Percentiles rank a stretch among this genome's conserved stretches.
Conservation (phyloP, 805 yeast genomes). For the Suhomyces sp. region DNA sequence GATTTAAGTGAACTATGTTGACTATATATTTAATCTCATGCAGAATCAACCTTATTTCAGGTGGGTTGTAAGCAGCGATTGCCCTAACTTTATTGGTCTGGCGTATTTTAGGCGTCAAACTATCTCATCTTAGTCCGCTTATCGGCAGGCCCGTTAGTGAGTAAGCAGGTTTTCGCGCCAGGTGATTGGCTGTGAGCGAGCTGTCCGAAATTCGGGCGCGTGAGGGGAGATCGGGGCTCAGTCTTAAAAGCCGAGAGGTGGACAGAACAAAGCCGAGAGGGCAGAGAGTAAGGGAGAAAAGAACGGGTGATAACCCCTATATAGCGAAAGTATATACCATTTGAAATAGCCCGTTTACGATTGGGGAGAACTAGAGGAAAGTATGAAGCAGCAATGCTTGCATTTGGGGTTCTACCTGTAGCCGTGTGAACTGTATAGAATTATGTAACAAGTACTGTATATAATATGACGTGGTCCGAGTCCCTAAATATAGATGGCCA, state of each 20-base stretch:
- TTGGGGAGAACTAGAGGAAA: background rate
- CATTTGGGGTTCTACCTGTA: background rate
- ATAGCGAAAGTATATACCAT: no score
- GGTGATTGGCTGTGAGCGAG: slow-evolving; percentile 7
- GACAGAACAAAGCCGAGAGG: background rate
- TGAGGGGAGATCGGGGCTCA: background rate
- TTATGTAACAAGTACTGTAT: background rate
- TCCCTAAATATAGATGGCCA: background rate
- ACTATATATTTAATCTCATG: background rate
- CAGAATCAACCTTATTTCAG: background rate
- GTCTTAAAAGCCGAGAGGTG: background rate
- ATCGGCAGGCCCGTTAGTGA: slow-evolving; percentile 1
- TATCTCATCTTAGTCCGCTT: slow-evolving; percentile 6
- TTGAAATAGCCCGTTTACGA: no score
- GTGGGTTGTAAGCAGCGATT: slow-evolving; percentile 1
- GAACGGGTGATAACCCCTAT: background rate
- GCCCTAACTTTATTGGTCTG: slow-evolving; percentile 1
- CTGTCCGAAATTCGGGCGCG: slow-evolving; percentile 5
- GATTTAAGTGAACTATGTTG: background rate
- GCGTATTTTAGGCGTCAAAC: background rate
- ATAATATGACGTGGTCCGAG: background rate
- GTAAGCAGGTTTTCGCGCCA: slow-evolving; percentile 3
- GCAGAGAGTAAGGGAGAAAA: background rate
- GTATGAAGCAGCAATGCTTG: background rate
- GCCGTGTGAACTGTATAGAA: background rate